Conservation (phyloP, 192 early-diverging fungal genomes). For the Umbelopsis vinacea region DNA sequence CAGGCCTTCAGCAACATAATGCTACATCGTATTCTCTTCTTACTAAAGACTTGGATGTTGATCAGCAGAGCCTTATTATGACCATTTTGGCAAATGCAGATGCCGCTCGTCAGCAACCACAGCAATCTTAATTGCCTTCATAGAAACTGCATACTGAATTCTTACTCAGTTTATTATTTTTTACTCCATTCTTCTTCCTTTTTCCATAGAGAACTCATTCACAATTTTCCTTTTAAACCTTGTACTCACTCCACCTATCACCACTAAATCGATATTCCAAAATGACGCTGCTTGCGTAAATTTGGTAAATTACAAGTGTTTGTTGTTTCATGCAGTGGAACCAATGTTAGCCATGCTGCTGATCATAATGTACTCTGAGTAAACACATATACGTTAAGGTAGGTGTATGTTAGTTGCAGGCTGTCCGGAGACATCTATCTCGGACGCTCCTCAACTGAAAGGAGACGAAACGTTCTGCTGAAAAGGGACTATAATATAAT, state of each 20-base stretch:
- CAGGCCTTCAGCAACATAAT: constrained; percentile 61
- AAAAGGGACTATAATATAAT: too few relatives aligned
- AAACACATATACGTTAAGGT: too few relatives aligned
- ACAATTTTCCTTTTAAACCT: constrained; percentile 6
- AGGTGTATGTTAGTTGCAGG: too few relatives aligned
- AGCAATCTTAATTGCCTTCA: background rate
- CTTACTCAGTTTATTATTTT: constrained; percentile 11
- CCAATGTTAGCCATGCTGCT: too few relatives aligned
- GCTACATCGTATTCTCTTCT: constrained; percentile 56
- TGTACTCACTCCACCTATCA: constrained; percentile 18
- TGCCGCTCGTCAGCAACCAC: constrained; percentile 32
- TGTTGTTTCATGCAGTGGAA: too few relatives aligned
- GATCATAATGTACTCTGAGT: too few relatives aligned
- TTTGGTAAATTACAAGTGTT: too few relatives aligned
- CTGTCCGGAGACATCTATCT: too few relatives aligned
- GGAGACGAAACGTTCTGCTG: too few relatives aligned
- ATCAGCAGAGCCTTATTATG: constrained; percentile 56
- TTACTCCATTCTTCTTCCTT: background rate
- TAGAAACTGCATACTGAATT: constrained; percentile 18
- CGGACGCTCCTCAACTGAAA: too few relatives aligned
- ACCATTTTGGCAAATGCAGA: constrained; percentile 50
- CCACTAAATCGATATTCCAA: background rate
- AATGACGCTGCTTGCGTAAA: too few relatives aligned
- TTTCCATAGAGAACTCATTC: constrained; percentile 1
- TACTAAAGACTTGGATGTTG: constrained; percentile 56